Conservation (phyloP, 306 rosid species). For the Amphicarpaea edgeworthii region DNA sequence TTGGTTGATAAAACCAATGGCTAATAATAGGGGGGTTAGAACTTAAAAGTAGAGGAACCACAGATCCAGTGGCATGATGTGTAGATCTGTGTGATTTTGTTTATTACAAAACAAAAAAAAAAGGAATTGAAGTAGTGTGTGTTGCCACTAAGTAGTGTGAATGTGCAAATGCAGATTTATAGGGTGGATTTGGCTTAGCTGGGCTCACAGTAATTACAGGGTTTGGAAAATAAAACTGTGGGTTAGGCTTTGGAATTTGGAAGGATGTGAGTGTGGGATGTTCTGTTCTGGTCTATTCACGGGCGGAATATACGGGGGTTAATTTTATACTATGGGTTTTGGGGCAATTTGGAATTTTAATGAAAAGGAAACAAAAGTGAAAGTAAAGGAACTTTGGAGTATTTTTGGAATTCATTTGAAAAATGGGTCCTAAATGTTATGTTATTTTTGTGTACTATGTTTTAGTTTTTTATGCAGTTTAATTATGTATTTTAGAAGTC, state of each 20-base stretch:
- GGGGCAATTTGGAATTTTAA: background rate
- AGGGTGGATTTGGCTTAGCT: slow-evolving; percentile 24
- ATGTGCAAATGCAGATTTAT: background rate
- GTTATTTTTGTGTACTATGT: too few relatives aligned
- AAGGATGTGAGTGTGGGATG: background rate
- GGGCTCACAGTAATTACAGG: slow-evolving; percentile 40
- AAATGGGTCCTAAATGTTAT: too few relatives aligned
- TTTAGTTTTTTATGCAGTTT: too few relatives aligned
- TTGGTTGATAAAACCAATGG: background rate
- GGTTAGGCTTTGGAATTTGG: slow-evolving; percentile 25
- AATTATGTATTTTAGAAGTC: too few relatives aligned
- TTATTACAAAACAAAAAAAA: too few relatives aligned
- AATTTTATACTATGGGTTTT: background rate
- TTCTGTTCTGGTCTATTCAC: background rate
- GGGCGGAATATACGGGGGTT: background rate
- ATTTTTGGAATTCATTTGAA: background rate
- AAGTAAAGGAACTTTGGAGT: background rate
- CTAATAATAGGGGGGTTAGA: too few relatives aligned
- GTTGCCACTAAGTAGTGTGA: slow-evolving; percentile 4
- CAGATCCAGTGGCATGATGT: background rate
- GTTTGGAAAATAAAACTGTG: slow-evolving; percentile 35
- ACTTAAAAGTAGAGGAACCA: too few relatives aligned
- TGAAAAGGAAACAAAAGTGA: background rate
- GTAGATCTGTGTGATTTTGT: background rate
- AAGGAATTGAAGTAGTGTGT: background rate